phyloP scores from a whole-genome alignment of 805 yeast genomes.

The Yamadazyma scolyti region DNA sequence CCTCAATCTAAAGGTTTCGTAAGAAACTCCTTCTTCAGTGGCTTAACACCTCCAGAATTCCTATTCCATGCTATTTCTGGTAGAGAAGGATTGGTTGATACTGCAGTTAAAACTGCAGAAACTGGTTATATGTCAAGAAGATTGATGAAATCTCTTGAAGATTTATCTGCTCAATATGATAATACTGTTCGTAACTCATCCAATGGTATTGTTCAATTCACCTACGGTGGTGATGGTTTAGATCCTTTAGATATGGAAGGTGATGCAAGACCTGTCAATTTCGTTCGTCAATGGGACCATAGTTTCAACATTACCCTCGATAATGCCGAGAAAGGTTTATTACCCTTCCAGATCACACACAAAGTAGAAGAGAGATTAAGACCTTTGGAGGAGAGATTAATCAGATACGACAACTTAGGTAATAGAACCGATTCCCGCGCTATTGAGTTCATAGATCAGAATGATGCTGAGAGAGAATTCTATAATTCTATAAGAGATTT shows the following conservation, averaged over 20 bases:
- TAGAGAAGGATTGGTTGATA: constrained; percentile 98
- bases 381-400: constrained; percentile 58
- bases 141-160: constrained; percentile 96
- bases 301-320: constrained; percentile 70
- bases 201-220: constrained; percentile 95
- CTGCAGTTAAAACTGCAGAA: constrained; percentile 99
- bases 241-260: constrained; percentile 99
- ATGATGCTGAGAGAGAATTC: constrained; percentile 84
- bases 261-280: constrained; percentile 94
- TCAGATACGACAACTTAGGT: constrained; percentile 75
- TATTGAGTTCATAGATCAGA: constrained; percentile 74
- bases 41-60: constrained; percentile 94
- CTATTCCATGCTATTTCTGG: constrained; percentile 98
- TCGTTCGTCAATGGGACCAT: constrained; percentile 92
- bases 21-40: constrained; percentile 90
- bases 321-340: constrained; percentile 49
- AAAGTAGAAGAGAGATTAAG: constrained; percentile 51
- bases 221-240: constrained; percentile 97
- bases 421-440: constrained; percentile 42
- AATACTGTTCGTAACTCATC: constrained; percentile 92
- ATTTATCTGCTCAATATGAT: constrained; percentile 89
- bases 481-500: constrained; percentile 72
- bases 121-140: constrained; percentile 99
- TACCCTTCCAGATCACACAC: constrained; percentile 66
- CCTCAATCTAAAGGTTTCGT: constrained; percentile 99